Conservation (phyloP, 2,329 filamentous ascomycete genomes). For the Torrubiella hemipterigena region DNA sequence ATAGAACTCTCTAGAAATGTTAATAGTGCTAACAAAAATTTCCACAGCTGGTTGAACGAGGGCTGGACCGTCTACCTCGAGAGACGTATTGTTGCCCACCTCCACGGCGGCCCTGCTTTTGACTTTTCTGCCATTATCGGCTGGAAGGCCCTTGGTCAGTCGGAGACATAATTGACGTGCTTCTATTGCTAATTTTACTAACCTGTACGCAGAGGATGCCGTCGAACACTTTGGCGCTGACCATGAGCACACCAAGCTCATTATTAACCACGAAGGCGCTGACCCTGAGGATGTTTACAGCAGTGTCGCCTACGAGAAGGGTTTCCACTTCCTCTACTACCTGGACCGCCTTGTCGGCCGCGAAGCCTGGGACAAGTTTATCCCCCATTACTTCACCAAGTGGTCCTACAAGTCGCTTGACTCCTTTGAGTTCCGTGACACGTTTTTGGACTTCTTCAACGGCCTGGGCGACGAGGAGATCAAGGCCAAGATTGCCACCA, state of each 20-base stretch:
- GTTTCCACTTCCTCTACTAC: conserved; percentile 86
- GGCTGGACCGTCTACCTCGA: conserved; percentile 96
- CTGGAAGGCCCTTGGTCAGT: conserved; percentile 67
- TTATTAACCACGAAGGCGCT: conserved; percentile 75
- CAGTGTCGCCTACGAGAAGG: conserved; percentile 88
- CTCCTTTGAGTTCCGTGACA: conserved; percentile 87
- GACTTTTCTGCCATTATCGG: conserved; percentile 95
- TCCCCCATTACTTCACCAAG: conserved; percentile 83
- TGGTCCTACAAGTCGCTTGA: conserved; percentile 82
- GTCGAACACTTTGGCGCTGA: conserved; percentile 68
- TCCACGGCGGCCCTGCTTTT: conserved; percentile 76
- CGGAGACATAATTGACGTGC: not conserved
- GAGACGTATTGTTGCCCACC: conserved; percentile 62
- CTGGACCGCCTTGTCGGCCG: conserved; percentile 78
- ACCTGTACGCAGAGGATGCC: conserved; percentile 47
- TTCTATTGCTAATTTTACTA: conserved; percentile 5
- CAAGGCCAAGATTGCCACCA: conserved; percentile 51
- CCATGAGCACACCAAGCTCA: conserved; percentile 86
- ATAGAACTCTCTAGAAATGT: not conserved
- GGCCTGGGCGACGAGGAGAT: conserved; percentile 48
- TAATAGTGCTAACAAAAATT: conserved; percentile 6
- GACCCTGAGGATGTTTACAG: conserved; percentile 96
- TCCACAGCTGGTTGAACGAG: conserved; percentile 50
- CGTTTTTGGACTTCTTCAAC: conserved; percentile 75
- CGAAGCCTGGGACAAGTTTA: conserved; percentile 87